Evolutionary conservation across 225 moss, liverwort and hornwort genomes (phyloP).

Genomic region (Sphagnum contortum): DNA sequence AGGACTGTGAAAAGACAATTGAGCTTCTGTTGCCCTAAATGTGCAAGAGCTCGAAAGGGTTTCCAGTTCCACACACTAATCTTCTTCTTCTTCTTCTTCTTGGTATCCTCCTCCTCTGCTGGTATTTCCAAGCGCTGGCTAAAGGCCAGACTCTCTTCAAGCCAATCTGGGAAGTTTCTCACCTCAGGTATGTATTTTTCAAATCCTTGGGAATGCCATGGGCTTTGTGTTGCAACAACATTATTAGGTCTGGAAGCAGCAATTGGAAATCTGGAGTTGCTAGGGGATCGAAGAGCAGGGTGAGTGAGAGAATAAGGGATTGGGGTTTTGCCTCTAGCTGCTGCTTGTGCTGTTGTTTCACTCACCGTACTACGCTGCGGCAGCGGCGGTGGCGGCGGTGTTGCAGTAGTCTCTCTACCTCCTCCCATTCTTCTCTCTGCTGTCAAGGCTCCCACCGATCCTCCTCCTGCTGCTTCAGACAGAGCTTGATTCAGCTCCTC

Average conservation of each 20-base stretch:
- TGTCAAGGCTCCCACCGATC: slow-evolving; percentile 6
- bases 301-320: not conserved
- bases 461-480: slow-evolving; percentile 19
- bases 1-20: slow-evolving; percentile 77
- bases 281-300: slow-evolving; percentile 7
- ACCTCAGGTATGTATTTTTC: slow-evolving; percentile 46
- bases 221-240: slow-evolving; percentile 12
- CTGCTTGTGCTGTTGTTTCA: slow-evolving; percentile 5
- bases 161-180: slow-evolving; percentile 51
- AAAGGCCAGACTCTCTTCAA: slow-evolving; percentile 65
- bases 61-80: slow-evolving; percentile 91
- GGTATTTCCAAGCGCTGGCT: slow-evolving; percentile 69
- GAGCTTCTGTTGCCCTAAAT: slow-evolving; percentile 63
- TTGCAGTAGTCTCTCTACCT: slow-evolving; percentile 12
- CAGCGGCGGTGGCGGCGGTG: slow-evolving; percentile 21
- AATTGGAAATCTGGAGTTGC: slow-evolving; percentile 12
- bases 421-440: slow-evolving; percentile 30
- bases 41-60: slow-evolving; percentile 75
- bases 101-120: slow-evolving; percentile 18
- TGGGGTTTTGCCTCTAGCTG: slow-evolving; percentile 17
- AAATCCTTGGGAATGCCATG: slow-evolving; percentile 83
- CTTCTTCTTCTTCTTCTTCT: slow-evolving; percentile 32
- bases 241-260: slow-evolving; percentile 13
- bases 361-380: slow-evolving; percentile 13
- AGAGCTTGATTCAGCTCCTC: slow-evolving; percentile 37